Base-by-base conservation (phyloP, 2,329 filamentous ascomycete genomes). In the Clarireedia sp. region DNA sequence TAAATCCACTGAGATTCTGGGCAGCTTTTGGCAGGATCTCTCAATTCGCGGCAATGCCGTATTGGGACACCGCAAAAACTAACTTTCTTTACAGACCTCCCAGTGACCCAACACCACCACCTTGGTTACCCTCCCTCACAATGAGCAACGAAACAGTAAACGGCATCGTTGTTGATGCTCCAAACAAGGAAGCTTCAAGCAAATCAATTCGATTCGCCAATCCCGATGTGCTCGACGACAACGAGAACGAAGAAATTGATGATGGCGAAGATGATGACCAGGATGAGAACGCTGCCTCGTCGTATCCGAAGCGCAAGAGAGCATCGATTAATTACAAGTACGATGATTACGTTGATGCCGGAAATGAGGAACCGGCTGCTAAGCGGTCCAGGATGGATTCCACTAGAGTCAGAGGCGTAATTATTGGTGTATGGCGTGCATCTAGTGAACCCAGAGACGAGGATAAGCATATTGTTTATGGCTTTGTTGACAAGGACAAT, bases 401-500 rank as follows among this genome's bases (percentile, higher is more conserved):
- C 33, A 60, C 59, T 38, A 60, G 60, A 16, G 57, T 65, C 33
- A 60, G 65, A 33, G 67, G 67, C 21, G 64, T 68, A 16, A 66
- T 76, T 5, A 71, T 85, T 7, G 82, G 82, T 1, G 77, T 80
- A 52, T 85, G 82, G 82, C 74, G 81, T 50, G 79, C 83, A 48
- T 84, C 81, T 0, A 70, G 70, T 3, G 75, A 79, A 0, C 74
- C 76, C 0, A 68, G 76, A 14, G 68, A 72, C 7, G 69, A 69
- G 2, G 73, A 75, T 14, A 83, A 81, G 63, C 82, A 85, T 64
- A 75, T 75, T 0, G 78, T 85, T 0, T 77, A 81, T 48, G 82
- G 81, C 5, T 85, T 84, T 57, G 83, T 85, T 48, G 82, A 85
- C 58, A 72, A 80, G 10, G 72, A 80, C 17, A 81, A 84, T 53